phyloP scores from a whole-genome alignment of 1,139 yeast genomes.

The Ashbya aceris region DNA sequence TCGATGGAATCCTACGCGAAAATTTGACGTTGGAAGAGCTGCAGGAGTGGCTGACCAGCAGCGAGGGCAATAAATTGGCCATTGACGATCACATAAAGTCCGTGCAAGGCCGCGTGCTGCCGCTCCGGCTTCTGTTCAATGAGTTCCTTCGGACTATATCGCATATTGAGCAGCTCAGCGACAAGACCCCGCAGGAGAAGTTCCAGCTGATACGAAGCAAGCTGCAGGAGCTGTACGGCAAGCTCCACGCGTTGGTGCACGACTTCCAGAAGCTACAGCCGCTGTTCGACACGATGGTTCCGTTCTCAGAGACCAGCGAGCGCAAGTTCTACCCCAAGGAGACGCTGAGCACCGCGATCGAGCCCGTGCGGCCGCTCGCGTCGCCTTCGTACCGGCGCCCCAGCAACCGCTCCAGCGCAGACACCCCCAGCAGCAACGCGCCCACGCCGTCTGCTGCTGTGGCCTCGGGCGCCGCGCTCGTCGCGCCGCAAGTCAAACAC shows the following conservation, averaged over 20 bases:
- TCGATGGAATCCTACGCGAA: slow-evolving; percentile 3
- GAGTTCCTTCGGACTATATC: slow-evolving; percentile 23
- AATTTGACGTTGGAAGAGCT: slow-evolving; percentile 13
- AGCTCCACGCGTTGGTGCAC: slow-evolving; percentile 21
- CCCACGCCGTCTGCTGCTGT: slow-evolving; percentile 11
- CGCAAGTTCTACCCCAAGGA: slow-evolving; percentile 23
- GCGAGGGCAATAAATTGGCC: slow-evolving; percentile 5
- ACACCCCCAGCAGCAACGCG: slow-evolving; percentile 21
- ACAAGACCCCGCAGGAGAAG: slow-evolving; percentile 17
- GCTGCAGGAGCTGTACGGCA: slow-evolving; percentile 16
- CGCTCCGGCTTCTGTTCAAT: slow-evolving; percentile 23
- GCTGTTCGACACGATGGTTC: slow-evolving; percentile 21
- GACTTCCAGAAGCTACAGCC: slow-evolving; percentile 20
- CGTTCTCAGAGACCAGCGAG: slow-evolving; percentile 14
- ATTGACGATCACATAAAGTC: slow-evolving; percentile 4
- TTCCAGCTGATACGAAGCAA: slow-evolving; percentile 16
- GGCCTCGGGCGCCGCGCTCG: neutral
- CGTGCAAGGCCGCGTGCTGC: slow-evolving; percentile 19
- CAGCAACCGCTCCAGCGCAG: slow-evolving; percentile 18
- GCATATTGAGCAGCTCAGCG: slow-evolving; percentile 12
- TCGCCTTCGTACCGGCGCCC: slow-evolving; percentile 10
- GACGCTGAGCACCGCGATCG: slow-evolving; percentile 7
- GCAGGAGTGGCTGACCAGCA: slow-evolving; percentile 13
- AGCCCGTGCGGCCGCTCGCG: slow-evolving; percentile 1
- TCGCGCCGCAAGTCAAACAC: neutral